These are phyloP conservation scores for Irpex sp. DNA, from an alignment of 1,284 basidiomycete genomes.

Conservation along the genomic window DNA sequence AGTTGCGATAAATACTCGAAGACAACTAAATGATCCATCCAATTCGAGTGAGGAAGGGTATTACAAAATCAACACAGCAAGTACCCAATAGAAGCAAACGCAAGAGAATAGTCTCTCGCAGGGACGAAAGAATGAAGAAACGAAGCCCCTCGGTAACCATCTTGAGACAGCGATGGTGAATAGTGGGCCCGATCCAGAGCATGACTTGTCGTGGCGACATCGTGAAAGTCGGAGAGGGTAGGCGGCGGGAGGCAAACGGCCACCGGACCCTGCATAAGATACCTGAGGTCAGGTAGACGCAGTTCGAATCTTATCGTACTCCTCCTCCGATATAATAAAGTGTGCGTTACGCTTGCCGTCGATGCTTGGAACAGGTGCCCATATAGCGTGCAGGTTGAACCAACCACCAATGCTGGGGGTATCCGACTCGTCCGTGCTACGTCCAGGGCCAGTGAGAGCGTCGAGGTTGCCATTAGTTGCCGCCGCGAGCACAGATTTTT, in stretches of 20 bases:
- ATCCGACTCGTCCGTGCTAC: slow-evolving; percentile 4
- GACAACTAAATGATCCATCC: neutral
- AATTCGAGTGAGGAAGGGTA: neutral
- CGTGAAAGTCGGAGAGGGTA: slow-evolving; percentile 3
- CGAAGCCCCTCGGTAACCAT: neutral
- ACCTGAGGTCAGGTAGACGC: neutral
- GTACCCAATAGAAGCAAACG: neutral
- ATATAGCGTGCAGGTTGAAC: slow-evolving; percentile 21
- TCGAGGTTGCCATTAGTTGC: slow-evolving; percentile 11
- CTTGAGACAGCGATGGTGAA: neutral
- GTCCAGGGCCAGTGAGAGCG: slow-evolving; percentile 4
- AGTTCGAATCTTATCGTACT: neutral
- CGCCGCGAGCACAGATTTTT: slow-evolving; percentile 16
- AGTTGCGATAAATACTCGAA: neutral
- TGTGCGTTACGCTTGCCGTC: slow-evolving; percentile 17
- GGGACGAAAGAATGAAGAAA: neutral
- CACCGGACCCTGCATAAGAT: neutral
- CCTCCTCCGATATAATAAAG: slow-evolving; percentile 20
- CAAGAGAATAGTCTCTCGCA: neutral
- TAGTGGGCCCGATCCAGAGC: neutral
- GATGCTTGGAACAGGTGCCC: slow-evolving; percentile 16
- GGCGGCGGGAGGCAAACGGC: neutral
- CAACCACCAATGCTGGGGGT: slow-evolving; percentile 13
- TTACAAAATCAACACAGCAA: neutral
- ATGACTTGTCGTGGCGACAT: slow-evolving; percentile 9